These are phyloP conservation scores for Colletotrichum sp. DNA, from an alignment of 2,329 filamentous ascomycete species.

Conservation along the genomic window DNA sequence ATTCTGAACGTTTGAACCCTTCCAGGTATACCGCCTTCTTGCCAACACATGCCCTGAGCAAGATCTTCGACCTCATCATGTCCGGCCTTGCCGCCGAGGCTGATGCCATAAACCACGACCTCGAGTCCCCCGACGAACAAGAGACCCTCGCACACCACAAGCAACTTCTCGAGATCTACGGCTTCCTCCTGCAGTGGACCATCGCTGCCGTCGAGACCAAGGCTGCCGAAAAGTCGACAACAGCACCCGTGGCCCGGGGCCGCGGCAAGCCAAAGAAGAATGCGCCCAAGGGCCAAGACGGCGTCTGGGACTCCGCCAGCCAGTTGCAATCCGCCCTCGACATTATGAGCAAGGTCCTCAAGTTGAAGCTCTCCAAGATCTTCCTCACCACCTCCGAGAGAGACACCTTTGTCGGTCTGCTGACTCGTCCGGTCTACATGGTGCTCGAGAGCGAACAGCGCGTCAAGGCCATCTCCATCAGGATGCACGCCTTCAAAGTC, in stretches of 20 bases:
- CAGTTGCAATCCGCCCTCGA: conserved; percentile 91
- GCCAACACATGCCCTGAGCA: conserved; percentile 83
- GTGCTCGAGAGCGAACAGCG: conserved; percentile 93
- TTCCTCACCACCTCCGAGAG: conserved; percentile 96
- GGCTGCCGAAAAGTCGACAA: conserved; percentile 84
- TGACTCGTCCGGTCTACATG: conserved; percentile 92
- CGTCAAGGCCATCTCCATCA: conserved; percentile 84
- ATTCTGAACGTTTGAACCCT: conserved; percentile 64
- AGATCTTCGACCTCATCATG: conserved; percentile 88
- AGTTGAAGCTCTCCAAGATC: conserved; percentile 88
- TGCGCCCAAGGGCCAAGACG: conserved; percentile 71
- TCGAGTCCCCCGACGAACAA: conserved; percentile 87
- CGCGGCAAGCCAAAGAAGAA: conserved; percentile 80
- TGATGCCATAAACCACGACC: conserved; percentile 82
- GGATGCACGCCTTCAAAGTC: conserved; percentile 98
- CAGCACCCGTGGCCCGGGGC: conserved; percentile 71
- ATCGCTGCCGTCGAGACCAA: conserved; percentile 94
- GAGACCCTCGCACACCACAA: conserved; percentile 88
- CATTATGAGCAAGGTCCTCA: conserved; percentile 94
- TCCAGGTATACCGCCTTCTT: conserved; percentile 83
- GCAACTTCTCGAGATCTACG: conserved; percentile 89
- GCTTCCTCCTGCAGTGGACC: conserved; percentile 93
- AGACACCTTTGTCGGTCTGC: conserved; percentile 90
- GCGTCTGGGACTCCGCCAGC: conserved; percentile 83
- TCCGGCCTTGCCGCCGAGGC: conserved; percentile 86